phyloP scores from a whole-genome alignment of 2,329 filamentous ascomycete species.

The Xenosphaeropsis pyriputrescens region DNA sequence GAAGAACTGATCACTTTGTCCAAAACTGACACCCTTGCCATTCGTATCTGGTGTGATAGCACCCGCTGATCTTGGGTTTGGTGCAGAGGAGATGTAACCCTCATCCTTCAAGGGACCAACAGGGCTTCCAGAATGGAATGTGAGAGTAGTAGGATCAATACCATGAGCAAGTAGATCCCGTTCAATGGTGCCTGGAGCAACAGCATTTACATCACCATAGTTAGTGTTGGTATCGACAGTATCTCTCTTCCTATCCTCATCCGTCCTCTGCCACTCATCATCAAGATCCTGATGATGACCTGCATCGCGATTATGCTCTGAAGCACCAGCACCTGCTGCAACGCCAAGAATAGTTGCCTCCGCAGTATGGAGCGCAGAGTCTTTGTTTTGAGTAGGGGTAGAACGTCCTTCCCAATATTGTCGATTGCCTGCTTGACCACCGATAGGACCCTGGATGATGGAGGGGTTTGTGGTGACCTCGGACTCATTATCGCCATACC shows the following conservation, averaged over 20 bases:
- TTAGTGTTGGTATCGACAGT: conserved; percentile 48
- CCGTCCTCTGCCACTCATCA: conserved; percentile 49
- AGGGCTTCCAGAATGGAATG: conserved; percentile 29
- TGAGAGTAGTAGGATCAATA: conserved; percentile 21
- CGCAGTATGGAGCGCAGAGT: conserved; percentile 14
- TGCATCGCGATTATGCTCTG: conserved; percentile 34
- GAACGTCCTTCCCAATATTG: conserved; percentile 40
- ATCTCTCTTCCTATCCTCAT: conserved; percentile 48
- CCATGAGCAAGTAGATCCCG: conserved; percentile 29
- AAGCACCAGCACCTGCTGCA: conserved; percentile 37
- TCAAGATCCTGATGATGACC: conserved; percentile 41
- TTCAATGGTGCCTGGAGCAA: conserved; percentile 24
- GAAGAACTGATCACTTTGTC: conserved; percentile 51
- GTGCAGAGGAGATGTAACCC: conserved; percentile 72
- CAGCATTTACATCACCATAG: conserved; percentile 49
- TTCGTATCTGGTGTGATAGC: conserved; percentile 28
- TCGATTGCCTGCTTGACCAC: conserved; percentile 17
- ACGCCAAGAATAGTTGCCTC: conserved; percentile 26
- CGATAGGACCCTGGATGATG: conserved; percentile 60
- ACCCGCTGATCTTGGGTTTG: conserved; percentile 35
- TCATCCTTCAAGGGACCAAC: conserved; percentile 58
- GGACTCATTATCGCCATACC: conserved; percentile 40
- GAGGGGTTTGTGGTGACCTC: conserved; percentile 80
- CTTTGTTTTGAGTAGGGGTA: conserved; percentile 27
- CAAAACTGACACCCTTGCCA: conserved; percentile 28